Evolutionary conservation across 2,329 filamentous ascomycete genomes (phyloP), one percentile per base, ranked within the genome.

Genomic region (Paradendryphiella salina): DNA sequence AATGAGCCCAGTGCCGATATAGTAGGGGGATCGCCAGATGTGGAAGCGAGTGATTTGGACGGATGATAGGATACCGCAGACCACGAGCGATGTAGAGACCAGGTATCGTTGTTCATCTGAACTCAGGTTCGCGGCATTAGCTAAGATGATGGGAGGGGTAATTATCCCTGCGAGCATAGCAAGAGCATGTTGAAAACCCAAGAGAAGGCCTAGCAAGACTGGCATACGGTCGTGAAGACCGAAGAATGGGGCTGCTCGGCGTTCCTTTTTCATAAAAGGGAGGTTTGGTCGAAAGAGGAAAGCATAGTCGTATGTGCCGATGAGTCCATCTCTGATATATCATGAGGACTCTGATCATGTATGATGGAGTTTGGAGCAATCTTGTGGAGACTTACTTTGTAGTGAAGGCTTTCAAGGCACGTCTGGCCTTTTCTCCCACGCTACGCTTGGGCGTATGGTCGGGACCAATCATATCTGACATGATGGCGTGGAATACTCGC

Each of bases 221-320:
- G 89, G 89, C 81, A 94, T 89, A 48, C 76, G 77, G 71, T 92
- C 88, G 62, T 93, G 82, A 32, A 93, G 83, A n/a, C 89, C 89
- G 65, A 93, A 94, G 73, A 95, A 94, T 0, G 89, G 89, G 26
- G 87, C 84, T n/a, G 80, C 77, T 57, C 77, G 75, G 13, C 76
- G 76, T 7, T 71, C 64, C 70, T 82, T 84, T 67, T 82, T 85
- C 79, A 94, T 85, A 73, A 96, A 96, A 0, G 92, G 92, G 17
- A 96, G 74, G 60, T 89, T 91, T 1, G 82, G 89, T 17, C 78
- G 84, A 79, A 96, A 96, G 33, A 96, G 85, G 66, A 91, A 94
- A 29, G 73, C 88, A 80, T 96, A 96, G 79, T 96, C 88, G 73
- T 96, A 96, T 63, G 85, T 80, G 56, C 92, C 92, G 48, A 96